Evolutionary conservation across 768 basidiomycete species (phyloP).

Genomic region (Leccinum obscurum): DNA sequence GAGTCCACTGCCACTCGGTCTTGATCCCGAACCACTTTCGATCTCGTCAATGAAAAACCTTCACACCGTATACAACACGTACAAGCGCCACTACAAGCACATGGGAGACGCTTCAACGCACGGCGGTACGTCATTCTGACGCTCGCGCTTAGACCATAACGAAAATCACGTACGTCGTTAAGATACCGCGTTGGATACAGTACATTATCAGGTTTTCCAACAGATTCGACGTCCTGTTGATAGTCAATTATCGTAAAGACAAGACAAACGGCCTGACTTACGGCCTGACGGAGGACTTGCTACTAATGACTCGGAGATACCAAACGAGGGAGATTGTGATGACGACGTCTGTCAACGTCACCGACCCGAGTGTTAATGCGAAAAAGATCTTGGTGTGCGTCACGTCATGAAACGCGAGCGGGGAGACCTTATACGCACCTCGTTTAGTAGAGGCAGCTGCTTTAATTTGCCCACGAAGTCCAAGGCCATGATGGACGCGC

Average conservation of each 20-base stretch:
- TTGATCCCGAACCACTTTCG: constrained; percentile 12
- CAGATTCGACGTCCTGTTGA: constrained; percentile 2
- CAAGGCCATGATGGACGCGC: not conserved
- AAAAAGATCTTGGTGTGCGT: constrained; percentile 6
- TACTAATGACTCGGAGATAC: constrained; percentile 1
- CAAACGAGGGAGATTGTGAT: constrained; percentile 16
- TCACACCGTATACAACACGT: not conserved
- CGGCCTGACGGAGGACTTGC: constrained; percentile 6
- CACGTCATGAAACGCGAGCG: not conserved
- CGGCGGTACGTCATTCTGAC: not conserved
- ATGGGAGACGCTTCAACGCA: constrained; percentile 5
- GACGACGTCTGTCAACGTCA: constrained; percentile 17
- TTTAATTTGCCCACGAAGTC: not conserved
- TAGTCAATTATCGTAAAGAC: not conserved
- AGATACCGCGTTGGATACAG: constrained; percentile 15
- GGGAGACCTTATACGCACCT: not conserved
- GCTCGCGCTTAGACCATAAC: not conserved
- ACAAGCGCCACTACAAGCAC: constrained; percentile 11
- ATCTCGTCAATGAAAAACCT: not conserved
- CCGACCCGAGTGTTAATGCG: constrained; percentile 12
- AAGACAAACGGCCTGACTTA: constrained; percentile 1
- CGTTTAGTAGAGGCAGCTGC: constrained; percentile 1
- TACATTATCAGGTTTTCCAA: constrained; percentile 12
- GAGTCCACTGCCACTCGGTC: constrained; percentile 2
- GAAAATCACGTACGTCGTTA: constrained; percentile 14